Conservation (phyloP, 2,329 filamentous ascomycete species). For the Sarocladiaceae sp. region DNA sequence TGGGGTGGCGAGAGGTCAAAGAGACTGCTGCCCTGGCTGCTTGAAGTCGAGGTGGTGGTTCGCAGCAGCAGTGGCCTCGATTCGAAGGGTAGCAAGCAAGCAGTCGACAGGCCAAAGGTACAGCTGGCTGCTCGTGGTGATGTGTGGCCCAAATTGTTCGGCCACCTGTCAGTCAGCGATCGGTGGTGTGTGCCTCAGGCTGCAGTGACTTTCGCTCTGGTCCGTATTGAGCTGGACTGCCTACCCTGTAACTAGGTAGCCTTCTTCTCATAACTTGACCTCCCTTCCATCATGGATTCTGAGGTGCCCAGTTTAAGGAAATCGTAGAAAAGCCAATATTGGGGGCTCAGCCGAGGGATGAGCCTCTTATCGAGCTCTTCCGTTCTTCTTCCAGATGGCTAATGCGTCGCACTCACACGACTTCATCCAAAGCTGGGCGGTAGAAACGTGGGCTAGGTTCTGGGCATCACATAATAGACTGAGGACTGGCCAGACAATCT, state of each 20-base stretch:
- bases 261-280: neutral
- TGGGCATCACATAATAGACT: no score
- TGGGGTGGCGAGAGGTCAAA: neutral
- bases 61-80: conserved; percentile 2
- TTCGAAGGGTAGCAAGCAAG: conserved; percentile 5
- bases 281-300: no score
- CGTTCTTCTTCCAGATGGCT: no score
- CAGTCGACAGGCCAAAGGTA: conserved; percentile 6
- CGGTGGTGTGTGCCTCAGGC: conserved; percentile 5
- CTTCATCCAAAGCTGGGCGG: no score
- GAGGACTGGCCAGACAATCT: no score
- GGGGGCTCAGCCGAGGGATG: no score
- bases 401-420: no score
- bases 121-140: conserved; percentile 7
- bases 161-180: conserved; percentile 8
- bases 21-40: conserved; percentile 4
- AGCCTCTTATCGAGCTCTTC: no score
- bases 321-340: no score
- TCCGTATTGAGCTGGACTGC: neutral
- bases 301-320: no score
- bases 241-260: neutral
- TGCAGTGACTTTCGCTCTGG: neutral
- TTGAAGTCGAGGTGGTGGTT: neutral
- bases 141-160: conserved; percentile 8
- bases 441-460: no score